phyloP scores from a whole-genome alignment of 208 protist genomes.

The Leishmania tarentolae region DNA sequence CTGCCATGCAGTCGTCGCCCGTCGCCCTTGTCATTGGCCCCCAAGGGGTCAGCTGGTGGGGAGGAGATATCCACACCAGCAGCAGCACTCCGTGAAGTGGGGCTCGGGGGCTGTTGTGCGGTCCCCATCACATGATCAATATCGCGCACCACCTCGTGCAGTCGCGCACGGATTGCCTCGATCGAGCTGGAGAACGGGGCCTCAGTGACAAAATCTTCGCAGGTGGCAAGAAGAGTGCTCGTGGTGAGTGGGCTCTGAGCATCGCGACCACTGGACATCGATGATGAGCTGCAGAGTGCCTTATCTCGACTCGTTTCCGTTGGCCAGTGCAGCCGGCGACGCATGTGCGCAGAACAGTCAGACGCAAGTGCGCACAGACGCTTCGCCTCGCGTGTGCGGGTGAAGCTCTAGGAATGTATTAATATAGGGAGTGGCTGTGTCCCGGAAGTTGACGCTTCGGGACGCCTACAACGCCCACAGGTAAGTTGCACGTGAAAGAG shows the following conservation, averaged over 20 bases:
- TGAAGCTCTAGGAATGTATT: not conserved
- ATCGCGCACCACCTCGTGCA: slow-evolving; percentile 53
- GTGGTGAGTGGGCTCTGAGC: not conserved
- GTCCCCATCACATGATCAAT: slow-evolving; percentile 46
- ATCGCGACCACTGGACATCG: not conserved
- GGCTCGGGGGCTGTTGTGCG: not conserved
- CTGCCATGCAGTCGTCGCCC: not conserved
- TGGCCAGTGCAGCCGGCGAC: not conserved
- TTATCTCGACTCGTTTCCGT: not conserved
- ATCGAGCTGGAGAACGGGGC: slow-evolving; percentile 25
- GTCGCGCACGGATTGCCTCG: slow-evolving; percentile 33
- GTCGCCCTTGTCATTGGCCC: not conserved
- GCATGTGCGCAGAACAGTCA: not conserved
- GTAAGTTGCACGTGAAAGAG: not conserved
- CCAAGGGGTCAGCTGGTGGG: not conserved
- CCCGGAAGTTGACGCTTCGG: not conserved
- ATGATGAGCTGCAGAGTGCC: no score
- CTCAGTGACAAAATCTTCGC: not conserved
- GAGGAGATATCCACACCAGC: not conserved
- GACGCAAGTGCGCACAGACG: not conserved
- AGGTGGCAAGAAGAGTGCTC: not conserved
- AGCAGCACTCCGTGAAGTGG: not conserved
- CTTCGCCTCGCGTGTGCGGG: not conserved
- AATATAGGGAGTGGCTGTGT: not conserved
- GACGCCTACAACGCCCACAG: not conserved